Percentiles rank a stretch among this genome's conserved stretches.
Conservation (phyloP, 257 asterid genomes). For the Solanum bulbocastanum region DNA sequence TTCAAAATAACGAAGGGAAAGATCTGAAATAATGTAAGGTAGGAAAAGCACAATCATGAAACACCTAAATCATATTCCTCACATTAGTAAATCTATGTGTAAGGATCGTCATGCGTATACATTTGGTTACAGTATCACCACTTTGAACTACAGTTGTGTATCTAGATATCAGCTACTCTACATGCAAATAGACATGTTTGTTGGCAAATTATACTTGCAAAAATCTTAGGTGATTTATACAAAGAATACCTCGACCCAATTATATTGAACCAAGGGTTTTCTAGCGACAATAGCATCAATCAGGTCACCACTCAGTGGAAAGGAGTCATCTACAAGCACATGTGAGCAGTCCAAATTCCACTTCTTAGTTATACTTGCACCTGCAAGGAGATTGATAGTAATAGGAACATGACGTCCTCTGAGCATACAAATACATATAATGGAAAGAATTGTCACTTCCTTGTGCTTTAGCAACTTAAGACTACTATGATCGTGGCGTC, state of each 20-base stretch:
- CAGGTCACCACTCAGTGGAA: conserved; percentile 39
- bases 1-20: neutral
- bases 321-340: conserved; percentile 56
- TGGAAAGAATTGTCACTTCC: neutral
- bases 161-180: neutral
- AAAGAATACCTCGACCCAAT: conserved; percentile 74
- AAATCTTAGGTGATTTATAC: conserved; percentile 7
- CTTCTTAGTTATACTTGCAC: conserved; percentile 41
- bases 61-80: neutral
- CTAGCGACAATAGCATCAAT: conserved; percentile 56
- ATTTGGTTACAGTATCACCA: neutral
- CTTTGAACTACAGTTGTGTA: neutral
- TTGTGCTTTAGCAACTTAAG: neutral
- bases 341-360: conserved; percentile 77
- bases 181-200: neutral
- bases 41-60: neutral
- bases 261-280: conserved; percentile 37
- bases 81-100: neutral
- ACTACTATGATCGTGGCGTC: neutral
- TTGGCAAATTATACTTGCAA: neutral
- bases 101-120: neutral
- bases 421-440: neutral
- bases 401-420: neutral
- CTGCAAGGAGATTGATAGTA: conserved; percentile 22
- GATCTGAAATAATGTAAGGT: neutral